Percentiles rank a stretch among this genome's conserved stretches.
phyloP scores from a whole-genome alignment of 1,139 yeast species.

The Candida pseudoviswanathii region DNA sequence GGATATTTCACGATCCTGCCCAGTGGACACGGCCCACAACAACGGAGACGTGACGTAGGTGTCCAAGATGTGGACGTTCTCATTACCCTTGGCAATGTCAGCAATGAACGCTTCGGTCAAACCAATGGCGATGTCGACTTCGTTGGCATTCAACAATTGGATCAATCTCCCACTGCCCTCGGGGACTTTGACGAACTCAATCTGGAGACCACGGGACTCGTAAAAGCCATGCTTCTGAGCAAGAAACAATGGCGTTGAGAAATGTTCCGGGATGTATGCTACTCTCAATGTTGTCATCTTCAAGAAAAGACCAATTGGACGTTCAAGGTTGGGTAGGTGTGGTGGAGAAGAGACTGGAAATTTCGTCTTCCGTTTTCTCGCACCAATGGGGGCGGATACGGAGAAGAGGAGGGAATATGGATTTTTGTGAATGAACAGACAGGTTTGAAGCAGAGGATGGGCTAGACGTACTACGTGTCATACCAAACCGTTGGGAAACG shows the following conservation, averaged over 20 bases:
- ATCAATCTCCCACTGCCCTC: slow-evolving; percentile 90
- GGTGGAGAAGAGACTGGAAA: neutral
- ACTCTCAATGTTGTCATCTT: slow-evolving; percentile 39
- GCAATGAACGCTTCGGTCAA: slow-evolving; percentile 89
- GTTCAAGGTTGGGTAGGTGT: neutral
- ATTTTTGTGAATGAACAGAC: too few relatives aligned
- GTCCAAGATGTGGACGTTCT: slow-evolving; percentile 65
- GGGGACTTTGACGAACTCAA: slow-evolving; percentile 72
- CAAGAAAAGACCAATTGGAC: neutral
- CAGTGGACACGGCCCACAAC: slow-evolving; percentile 89
- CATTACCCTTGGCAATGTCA: slow-evolving; percentile 72
- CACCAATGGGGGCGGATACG: neutral
- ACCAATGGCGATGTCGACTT: slow-evolving; percentile 81
- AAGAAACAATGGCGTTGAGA: slow-evolving; percentile 80
- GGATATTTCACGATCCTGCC: slow-evolving; percentile 52
- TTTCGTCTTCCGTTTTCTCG: neutral
- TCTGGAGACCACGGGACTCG: slow-evolving; percentile 43
- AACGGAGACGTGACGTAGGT: slow-evolving; percentile 86
- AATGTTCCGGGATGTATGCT: slow-evolving; percentile 91
- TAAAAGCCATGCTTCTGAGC: slow-evolving; percentile 66
- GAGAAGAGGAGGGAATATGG: too few relatives aligned
- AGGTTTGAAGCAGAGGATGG: too few relatives aligned
- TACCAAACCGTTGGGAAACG: too few relatives aligned
- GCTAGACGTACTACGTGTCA: too few relatives aligned
- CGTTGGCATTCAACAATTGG: slow-evolving; percentile 62